Evolutionary conservation across 2,329 filamentous ascomycete species (phyloP).

Genomic region (Scleromitrula shiraiana): DNA sequence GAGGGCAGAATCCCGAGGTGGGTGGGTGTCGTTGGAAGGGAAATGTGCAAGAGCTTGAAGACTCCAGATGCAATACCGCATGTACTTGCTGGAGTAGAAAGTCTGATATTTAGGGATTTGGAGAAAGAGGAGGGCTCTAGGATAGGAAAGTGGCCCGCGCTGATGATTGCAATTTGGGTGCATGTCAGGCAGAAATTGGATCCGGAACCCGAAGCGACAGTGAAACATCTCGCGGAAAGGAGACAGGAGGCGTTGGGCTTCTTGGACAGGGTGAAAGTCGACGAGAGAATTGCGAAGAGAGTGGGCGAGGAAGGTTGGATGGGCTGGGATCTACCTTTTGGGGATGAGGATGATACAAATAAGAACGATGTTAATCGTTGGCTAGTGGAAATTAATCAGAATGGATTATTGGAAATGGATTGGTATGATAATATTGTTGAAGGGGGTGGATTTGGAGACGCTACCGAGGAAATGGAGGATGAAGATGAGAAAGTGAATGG

Average conservation of each 20-base stretch:
- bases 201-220: background rate
- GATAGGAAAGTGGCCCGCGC: slow-evolving; percentile 39
- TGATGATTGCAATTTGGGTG: slow-evolving; percentile 54
- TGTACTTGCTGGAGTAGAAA: slow-evolving; percentile 65
- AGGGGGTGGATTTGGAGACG: no score
- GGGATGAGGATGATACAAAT: slow-evolving; percentile 37
- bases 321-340: slow-evolving; percentile 39
- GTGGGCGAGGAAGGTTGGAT: slow-evolving; percentile 37
- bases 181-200: slow-evolving; percentile 46
- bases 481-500: slow-evolving; percentile 26
- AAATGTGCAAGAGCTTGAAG: slow-evolving; percentile 54
- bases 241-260: slow-evolving; percentile 41
- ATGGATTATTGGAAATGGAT: slow-evolving; percentile 41
- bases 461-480: no score
- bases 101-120: slow-evolving; percentile 29
- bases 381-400: slow-evolving; percentile 45
- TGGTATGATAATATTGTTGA: slow-evolving; percentile 55
- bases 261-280: slow-evolving; percentile 32
- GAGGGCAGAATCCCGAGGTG: slow-evolving; percentile 45
- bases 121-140: slow-evolving; percentile 31
- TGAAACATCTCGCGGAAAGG: slow-evolving; percentile 37
- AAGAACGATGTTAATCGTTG: slow-evolving; percentile 53
- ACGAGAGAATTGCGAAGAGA: slow-evolving; percentile 39
- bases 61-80: slow-evolving; percentile 60
- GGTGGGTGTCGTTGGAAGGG: slow-evolving; percentile 61